Conservation (phyloP, 306 rosid species). For the Quercus variabilis region DNA sequence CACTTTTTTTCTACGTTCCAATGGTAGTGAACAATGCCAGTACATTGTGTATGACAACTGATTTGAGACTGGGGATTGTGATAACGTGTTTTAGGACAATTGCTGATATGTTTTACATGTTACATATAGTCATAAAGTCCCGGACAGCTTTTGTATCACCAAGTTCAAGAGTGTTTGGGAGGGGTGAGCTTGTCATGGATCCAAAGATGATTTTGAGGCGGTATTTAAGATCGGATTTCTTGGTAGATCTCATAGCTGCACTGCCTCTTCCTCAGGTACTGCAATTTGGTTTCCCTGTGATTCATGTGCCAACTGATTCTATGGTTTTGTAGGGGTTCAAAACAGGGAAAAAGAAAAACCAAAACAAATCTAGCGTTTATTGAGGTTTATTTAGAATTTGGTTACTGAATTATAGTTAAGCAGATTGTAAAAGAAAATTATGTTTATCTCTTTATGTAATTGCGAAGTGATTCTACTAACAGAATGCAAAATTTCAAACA, state of each 20-base stretch:
- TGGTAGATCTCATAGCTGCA: slow-evolving; percentile 71
- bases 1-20: slow-evolving; percentile 82
- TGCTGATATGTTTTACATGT: slow-evolving; percentile 68
- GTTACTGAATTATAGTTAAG: not conserved
- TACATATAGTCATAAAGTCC: slow-evolving; percentile 68
- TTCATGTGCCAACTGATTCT: not conserved
- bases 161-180: slow-evolving; percentile 83
- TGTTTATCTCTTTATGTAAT: not conserved
- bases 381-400: not conserved
- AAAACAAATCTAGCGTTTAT: not conserved
- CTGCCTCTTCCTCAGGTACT: slow-evolving; percentile 95
- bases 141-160: slow-evolving; percentile 83
- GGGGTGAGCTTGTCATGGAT: slow-evolving; percentile 89
- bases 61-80: slow-evolving; percentile 65
- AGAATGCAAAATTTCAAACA: not conserved
- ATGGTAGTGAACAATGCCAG: slow-evolving; percentile 35
- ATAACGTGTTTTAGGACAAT: slow-evolving; percentile 75
- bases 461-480: not conserved
- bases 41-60: slow-evolving; percentile 66
- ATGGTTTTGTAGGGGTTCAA: not conserved
- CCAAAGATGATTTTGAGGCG: slow-evolving; percentile 53
- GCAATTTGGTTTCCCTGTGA: not conserved
- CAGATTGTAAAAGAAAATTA: not conserved
- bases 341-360: not conserved
- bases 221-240: slow-evolving; percentile 68